phyloP scores from a whole-genome alignment of 2,329 filamentous ascomycete species.

The Teratosphaeria zuluensis region DNA sequence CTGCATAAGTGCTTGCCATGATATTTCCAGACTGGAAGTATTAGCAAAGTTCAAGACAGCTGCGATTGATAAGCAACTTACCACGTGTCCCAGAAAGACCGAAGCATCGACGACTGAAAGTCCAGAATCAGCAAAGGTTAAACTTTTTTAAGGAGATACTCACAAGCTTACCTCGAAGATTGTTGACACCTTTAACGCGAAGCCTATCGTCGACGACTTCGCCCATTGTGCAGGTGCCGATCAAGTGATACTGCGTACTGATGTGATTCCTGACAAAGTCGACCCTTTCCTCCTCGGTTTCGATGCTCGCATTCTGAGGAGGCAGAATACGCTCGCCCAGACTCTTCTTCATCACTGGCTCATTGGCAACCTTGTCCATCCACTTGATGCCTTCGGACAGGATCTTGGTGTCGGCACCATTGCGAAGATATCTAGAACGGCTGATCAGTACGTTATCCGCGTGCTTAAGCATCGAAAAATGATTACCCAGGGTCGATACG shows the following conservation, averaged over 20 bases:
- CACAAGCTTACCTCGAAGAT: constrained; percentile 4
- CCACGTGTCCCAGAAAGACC: constrained; percentile 27
- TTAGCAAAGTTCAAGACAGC: no score
- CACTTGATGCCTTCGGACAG: no score
- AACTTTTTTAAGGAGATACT: no score
- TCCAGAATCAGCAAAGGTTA: no score
- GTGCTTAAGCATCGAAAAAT: no score
- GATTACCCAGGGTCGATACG: no score
- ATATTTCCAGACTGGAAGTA: constrained; percentile 17
- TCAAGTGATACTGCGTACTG: constrained; percentile 31
- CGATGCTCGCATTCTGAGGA: constrained; percentile 17
- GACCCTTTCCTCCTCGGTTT: constrained; percentile 17
- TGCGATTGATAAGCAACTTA: no score
- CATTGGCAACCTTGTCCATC: constrained; percentile 14
- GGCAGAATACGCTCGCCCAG: constrained; percentile 30
- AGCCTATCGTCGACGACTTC: constrained; percentile 23
- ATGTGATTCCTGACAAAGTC: constrained; percentile 22
- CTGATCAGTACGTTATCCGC: no score
- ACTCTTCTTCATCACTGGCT: constrained; percentile 29
- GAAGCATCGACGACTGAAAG: constrained; percentile 24
- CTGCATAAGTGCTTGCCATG: constrained; percentile 16
- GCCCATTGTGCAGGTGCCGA: constrained; percentile 31
- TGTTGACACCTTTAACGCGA: constrained; percentile 21
- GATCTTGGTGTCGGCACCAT: no score
- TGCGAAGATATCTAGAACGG: no score